Conservation (phyloP, 441 rosid species). For the Croton setiger region DNA sequence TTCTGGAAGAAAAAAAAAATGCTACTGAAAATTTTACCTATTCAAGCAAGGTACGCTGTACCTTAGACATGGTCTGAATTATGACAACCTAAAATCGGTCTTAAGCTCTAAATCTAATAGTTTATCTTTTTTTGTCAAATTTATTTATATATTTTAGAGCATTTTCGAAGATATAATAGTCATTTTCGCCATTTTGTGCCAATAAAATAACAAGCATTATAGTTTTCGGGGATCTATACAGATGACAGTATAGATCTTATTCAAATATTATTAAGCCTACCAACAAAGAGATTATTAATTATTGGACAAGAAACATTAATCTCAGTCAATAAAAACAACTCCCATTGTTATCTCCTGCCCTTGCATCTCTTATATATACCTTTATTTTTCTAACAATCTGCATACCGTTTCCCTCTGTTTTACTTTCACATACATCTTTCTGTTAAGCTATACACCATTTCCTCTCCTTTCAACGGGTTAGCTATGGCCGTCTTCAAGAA, state of each 20-base stretch:
- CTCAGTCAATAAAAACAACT: constrained; percentile 4
- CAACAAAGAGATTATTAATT: background rate
- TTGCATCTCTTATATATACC: background rate
- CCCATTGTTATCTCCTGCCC: background rate
- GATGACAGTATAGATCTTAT: background rate
- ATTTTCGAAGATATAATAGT: no score
- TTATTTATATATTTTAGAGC: no score
- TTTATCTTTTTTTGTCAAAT: no score
- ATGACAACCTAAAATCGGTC: no score
- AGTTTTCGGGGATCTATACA: background rate
- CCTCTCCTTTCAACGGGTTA: background rate
- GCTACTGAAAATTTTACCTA: no score
- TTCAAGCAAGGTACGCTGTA: no score
- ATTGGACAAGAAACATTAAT: background rate
- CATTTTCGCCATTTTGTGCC: background rate
- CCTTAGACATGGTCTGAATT: no score
- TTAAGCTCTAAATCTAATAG: no score
- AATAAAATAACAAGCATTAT: background rate
- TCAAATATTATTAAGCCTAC: background rate
- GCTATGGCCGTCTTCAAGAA: background rate
- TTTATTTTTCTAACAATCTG: background rate
- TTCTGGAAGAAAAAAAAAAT: no score
- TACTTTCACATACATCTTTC: background rate
- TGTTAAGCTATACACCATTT: background rate
- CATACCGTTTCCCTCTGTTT: background rate